Base-by-base conservation (phyloP, 768 basidiomycete genomes). In the Gelatoporia subvermispora region DNA sequence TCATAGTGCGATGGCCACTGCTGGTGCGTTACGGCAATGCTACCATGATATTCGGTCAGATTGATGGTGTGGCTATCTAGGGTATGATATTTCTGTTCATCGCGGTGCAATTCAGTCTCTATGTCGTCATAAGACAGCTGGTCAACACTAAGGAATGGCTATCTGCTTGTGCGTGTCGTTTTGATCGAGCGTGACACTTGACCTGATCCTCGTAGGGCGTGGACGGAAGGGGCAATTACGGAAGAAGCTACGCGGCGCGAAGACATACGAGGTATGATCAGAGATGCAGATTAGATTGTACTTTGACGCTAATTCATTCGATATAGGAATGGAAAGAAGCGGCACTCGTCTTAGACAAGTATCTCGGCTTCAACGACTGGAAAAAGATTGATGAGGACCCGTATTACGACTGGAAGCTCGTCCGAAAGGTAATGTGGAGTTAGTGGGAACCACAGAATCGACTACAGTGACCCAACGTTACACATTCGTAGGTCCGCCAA, bases 71-170 rank as follows among this genome's bases (percentile, higher is more conserved):
- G 13, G 36, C 43, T 36, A 25, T 48, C n/a, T 54, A 96, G 93
- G 64, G 75, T 51, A 79, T 95, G 53, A 88, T 98, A 28, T 89
- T 91, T 57, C 45, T 83, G 4, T 79, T 96, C 66, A 96, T 98
- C 48, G 75, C 81, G 35, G 73, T 74, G 13, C 87, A 97, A 65
- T 97, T 98, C 63, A 75, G 88, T 13, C 65, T 87, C 22, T 99
- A 99, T 59, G 79, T 98, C 35, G 54, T 90, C 31, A 89, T 93
- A 41, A 75, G 95, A 15, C 95, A 99, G 64, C 60, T 95, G 16
- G 96, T 99, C 37, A 97, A 97, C 61, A 77, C 89, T 3, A 91
- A 96, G 63, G 95, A 99, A 68, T 97, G 84, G 81, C 63, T 95
- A 38, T 81, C 85, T 21, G 92, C 92, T 41, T 97, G 93, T 93